Conservation (phyloP, 306 rosid genomes). For the Vachellia collinsii region DNA sequence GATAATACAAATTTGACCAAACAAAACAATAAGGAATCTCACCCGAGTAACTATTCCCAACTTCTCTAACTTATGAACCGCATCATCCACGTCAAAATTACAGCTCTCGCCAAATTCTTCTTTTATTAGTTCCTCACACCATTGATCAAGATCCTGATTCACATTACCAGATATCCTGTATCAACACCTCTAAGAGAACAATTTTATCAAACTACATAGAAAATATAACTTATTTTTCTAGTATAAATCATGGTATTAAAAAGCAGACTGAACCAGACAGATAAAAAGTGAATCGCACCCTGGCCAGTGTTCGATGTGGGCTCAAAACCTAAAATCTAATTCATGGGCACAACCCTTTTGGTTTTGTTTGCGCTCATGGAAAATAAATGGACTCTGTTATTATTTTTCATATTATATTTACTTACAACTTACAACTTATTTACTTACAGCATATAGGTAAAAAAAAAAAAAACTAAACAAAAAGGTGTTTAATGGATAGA, state of each 20-base stretch:
- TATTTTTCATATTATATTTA: background rate
- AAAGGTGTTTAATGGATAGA: background rate
- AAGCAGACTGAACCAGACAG: background rate
- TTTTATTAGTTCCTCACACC: constrained; percentile 79
- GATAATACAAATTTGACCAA: constrained; percentile 9
- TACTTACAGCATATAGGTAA: too few species aligned
- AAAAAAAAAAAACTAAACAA: background rate
- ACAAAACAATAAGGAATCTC: constrained; percentile 34
- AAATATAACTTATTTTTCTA: background rate
- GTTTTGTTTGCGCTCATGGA: background rate
- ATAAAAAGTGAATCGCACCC: background rate
- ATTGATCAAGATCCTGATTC: constrained; percentile 72
- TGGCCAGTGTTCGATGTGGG: background rate
- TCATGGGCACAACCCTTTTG: background rate
- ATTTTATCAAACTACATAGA: background rate
- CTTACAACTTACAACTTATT: too few species aligned
- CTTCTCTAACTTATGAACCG: constrained; percentile 78
- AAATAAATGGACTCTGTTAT: background rate
- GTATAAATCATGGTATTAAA: background rate
- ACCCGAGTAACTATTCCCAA: constrained; percentile 84
- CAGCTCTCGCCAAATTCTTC: constrained; percentile 73
- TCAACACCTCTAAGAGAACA: constrained; percentile 15
- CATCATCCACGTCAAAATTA: constrained; percentile 91
- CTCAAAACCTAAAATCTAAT: background rate
- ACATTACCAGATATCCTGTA: constrained; percentile 26